These are phyloP conservation scores for Hymenoscyphus occultus DNA, from an alignment of 2,329 filamentous ascomycete genomes.

Conservation along the genomic window DNA sequence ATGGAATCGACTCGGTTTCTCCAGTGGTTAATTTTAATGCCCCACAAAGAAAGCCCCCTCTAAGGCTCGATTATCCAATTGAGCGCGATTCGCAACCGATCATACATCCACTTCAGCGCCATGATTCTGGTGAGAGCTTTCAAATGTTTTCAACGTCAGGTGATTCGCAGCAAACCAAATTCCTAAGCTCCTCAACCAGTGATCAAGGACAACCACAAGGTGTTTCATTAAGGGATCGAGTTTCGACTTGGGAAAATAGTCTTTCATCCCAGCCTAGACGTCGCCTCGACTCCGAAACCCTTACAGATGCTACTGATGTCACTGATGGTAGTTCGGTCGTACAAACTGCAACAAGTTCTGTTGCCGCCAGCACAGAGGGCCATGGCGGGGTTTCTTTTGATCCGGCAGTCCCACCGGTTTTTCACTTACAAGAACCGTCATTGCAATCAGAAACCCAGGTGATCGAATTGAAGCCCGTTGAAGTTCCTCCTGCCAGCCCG, in stretches of 20 bases:
- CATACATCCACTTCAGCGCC: constrained; percentile 38
- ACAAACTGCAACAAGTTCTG: constrained; percentile 15
- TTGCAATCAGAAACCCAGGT: constrained; percentile 13
- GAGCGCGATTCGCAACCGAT: constrained; percentile 1
- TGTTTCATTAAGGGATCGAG: constrained; percentile 26
- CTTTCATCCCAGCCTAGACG: constrained; percentile 16
- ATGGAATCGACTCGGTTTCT: constrained; percentile 54
- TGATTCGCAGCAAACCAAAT: constrained; percentile 41
- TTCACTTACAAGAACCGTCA: constrained; percentile 31
- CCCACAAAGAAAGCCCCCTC: constrained; percentile 41
- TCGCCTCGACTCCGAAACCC: constrained; percentile 28
- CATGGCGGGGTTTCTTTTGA: constrained; percentile 15
- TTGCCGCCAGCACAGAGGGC: constrained; percentile 8
- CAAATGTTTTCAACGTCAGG: constrained; percentile 59
- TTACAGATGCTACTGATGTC: constrained; percentile 9
- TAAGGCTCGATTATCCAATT: constrained; percentile 37
- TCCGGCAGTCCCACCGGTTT: constrained; percentile 23
- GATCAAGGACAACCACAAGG: constrained; percentile 19
- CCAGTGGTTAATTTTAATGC: constrained; percentile 52
- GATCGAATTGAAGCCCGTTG: constrained; percentile 9
- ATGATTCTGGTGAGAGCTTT: constrained; percentile 59
- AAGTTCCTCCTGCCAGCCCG: constrained; percentile 16
- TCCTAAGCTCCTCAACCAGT: constrained; percentile 39
- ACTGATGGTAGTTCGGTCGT: constrained; percentile 18
- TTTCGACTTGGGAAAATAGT: constrained; percentile 35